phyloP scores from a whole-genome alignment of 106 monocot species.

The Narthecium ossifragum region DNA sequence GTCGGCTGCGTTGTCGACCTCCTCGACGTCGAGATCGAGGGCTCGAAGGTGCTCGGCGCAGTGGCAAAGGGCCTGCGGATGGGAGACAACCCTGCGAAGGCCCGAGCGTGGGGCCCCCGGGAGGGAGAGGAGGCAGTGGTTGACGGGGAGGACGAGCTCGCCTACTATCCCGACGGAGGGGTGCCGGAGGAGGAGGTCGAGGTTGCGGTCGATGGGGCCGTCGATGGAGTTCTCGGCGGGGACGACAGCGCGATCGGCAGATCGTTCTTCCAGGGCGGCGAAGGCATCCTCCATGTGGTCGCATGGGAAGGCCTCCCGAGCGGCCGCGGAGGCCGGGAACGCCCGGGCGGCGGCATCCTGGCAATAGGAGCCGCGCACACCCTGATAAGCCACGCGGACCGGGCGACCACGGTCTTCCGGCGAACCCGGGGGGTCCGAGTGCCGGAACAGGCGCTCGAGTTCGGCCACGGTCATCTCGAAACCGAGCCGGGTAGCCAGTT shows the following conservation, averaged over 20 bases:
- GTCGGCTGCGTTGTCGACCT: constrained; percentile 48
- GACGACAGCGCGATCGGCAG: constrained; percentile 62
- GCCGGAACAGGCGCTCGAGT: constrained; percentile 39
- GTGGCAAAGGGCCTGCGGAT: constrained; percentile 65
- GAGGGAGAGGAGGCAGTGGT: constrained; percentile 56
- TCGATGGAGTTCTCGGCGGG: constrained; percentile 73
- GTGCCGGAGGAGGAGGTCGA: constrained; percentile 68
- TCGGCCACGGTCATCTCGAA: constrained; percentile 31
- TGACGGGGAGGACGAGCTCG: constrained; percentile 59
- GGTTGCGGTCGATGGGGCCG: constrained; percentile 54
- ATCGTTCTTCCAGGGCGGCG: constrained; percentile 31
- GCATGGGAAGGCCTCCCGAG: constrained; percentile 24
- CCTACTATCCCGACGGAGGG: constrained; percentile 39
- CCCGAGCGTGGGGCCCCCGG: constrained; percentile 5
- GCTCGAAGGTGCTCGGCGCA: constrained; percentile 25
- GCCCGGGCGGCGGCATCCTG: constrained; percentile 57
- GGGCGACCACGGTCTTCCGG: constrained; percentile 11
- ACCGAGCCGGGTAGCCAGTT: constrained; percentile 31
- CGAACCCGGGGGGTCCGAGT: background rate
- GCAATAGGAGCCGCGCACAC: constrained; percentile 59
- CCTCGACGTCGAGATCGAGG: constrained; percentile 35
- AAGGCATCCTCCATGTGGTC: constrained; percentile 53
- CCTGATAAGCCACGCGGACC: constrained; percentile 68
- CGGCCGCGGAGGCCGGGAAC: constrained; percentile 17
- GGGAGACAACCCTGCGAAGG: constrained; percentile 47